Percentiles rank a stretch among this genome's conserved stretches.
These are phyloP conservation scores for Pseudogymnoascus sp. DNA, from an alignment of 2,329 filamentous ascomycete species.

Conservation along the genomic window DNA sequence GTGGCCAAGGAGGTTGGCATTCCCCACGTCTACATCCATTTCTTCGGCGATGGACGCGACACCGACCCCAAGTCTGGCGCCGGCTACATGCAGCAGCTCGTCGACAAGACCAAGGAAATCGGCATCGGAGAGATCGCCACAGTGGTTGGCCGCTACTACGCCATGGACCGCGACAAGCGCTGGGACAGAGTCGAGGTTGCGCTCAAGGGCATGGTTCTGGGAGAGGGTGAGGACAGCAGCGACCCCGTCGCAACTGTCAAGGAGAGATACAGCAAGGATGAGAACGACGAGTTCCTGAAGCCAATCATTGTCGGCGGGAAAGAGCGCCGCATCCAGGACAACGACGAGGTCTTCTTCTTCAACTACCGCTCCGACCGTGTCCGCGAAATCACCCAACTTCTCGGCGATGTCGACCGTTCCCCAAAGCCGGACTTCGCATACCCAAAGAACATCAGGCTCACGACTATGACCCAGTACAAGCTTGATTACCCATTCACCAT, in stretches of 20 bases:
- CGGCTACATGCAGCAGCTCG: slow-evolving; percentile 78
- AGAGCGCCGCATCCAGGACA: slow-evolving; percentile 77
- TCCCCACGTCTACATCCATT: slow-evolving; percentile 94
- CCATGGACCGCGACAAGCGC: slow-evolving; percentile 99
- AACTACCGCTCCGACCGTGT: slow-evolving; percentile 99
- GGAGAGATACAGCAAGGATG: slow-evolving; percentile 76
- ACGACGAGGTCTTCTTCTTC: slow-evolving; percentile 97
- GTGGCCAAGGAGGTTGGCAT: slow-evolving; percentile 84
- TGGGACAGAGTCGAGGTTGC: slow-evolving; percentile 93
- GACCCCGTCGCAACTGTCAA: slow-evolving; percentile 84
- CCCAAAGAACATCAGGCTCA: slow-evolving; percentile 78
- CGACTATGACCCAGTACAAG: slow-evolving; percentile 99
- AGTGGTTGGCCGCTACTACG: slow-evolving; percentile 91
- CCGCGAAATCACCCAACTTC: slow-evolving; percentile 88
- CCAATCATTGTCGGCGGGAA: slow-evolving; percentile 91
- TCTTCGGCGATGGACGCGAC: slow-evolving; percentile 96
- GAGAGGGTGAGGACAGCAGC: slow-evolving; percentile 77
- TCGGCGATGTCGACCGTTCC: slow-evolving; percentile 87
- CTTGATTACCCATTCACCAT: slow-evolving; percentile 84
- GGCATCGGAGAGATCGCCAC: slow-evolving; percentile 84
- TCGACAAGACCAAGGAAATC: slow-evolving; percentile 75
- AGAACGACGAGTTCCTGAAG: slow-evolving; percentile 97
- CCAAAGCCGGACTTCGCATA: slow-evolving; percentile 86
- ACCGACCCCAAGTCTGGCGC: slow-evolving; percentile 93
- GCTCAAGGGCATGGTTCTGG: slow-evolving; percentile 75